phyloP scores from a whole-genome alignment of 1,139 yeast genomes.

The Sugiyamaella grinbergsii region DNA sequence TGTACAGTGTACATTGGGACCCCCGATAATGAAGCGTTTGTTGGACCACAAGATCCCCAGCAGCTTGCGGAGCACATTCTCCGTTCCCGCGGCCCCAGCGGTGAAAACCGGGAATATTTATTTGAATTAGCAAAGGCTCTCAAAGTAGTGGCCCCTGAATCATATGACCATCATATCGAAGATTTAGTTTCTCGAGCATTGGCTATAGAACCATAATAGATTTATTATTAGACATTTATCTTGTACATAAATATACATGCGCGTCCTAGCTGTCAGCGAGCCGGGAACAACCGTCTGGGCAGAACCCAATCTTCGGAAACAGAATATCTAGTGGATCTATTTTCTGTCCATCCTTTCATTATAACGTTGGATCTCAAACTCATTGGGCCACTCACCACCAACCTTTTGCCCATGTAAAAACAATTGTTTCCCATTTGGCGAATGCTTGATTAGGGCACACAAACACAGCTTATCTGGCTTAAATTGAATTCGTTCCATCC shows the following conservation, averaged over 20 bases:
- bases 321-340: neutral
- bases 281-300: no score
- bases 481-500: conserved; percentile 61
- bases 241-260: neutral
- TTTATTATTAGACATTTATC: neutral
- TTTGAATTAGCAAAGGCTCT: conserved; percentile 57
- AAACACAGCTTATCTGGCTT: conserved; percentile 46
- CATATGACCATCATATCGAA: conserved; percentile 43
- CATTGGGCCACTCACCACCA: conserved; percentile 39
- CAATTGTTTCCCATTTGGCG: conserved; percentile 40
- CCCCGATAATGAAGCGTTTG: conserved; percentile 73
- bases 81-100: conserved; percentile 72
- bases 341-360: neutral
- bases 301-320: neutral
- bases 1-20: conserved; percentile 84
- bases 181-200: conserved; percentile 36
- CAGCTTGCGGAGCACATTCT: conserved; percentile 64
- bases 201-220: conserved; percentile 7
- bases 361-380: conserved; percentile 29
- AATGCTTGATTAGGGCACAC: conserved; percentile 38
- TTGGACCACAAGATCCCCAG: conserved; percentile 69
- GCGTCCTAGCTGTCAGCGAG: no score
- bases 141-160: conserved; percentile 48
- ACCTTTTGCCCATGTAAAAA: conserved; percentile 35
- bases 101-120: conserved; percentile 74